Evolutionary conservation across 257 asterid genomes (phyloP), one percentile per base, ranked within the genome.

Genomic region (Solanum sejunctum): DNA sequence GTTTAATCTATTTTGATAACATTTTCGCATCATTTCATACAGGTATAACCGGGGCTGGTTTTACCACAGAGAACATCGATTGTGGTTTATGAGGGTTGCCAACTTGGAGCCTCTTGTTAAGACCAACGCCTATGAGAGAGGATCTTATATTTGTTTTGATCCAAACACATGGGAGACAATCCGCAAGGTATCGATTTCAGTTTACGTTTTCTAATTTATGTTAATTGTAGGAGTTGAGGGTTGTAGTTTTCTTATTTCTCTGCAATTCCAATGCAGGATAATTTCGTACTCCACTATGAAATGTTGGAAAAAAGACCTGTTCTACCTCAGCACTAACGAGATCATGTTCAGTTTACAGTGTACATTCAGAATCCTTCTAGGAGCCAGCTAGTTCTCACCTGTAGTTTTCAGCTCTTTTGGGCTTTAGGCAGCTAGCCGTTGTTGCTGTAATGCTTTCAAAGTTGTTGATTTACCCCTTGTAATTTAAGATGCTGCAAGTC

Each of bases 111-210:
- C 94, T 83, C 98, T 92, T 85, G 97, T 93, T 16, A 94, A 94
- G 91, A 90, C 96, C 66, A 92, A 85, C 84, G 45, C 95, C 21
- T 90, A 92, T 11, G 99, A 97, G 91, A 93, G 97, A 89, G 99
- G 97, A 45, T 93, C 99, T 72, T 97, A 93, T 85, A 92, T 94
- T 86, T 92, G 93, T 87, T 95, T 97, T 86, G 99, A 97, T 90
- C 99, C 99, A 45, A 95, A 92, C 90, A 92, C 97, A 80, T 97
- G 99, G 99, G 99, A 97, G 88, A 97, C 98, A 32, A 86, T 95
- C 78, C 97, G 98, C 88, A 97, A 97, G 99, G 99, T 97, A 70
- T 47, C 89, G 49, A 61, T 86, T 85, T 16, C 32, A 12, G 4
- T 67, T n/a, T 82, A 51, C 17, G 7, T 77, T n/a, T 39, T 8